Conservation (phyloP, 345 rosid species). For the Pistacia atlantica region DNA sequence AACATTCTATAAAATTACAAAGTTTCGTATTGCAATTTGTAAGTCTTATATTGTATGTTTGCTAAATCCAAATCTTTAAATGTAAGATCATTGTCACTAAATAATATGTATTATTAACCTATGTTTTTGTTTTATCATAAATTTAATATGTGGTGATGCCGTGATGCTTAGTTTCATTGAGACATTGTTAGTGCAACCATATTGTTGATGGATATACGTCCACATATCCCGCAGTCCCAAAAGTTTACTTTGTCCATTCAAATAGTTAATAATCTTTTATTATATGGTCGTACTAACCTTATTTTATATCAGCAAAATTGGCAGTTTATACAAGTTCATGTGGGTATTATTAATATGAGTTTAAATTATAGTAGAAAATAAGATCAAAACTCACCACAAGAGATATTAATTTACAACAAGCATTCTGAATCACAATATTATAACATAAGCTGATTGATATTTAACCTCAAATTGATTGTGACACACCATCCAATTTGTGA, state of each 20-base stretch:
- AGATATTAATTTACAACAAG: neutral
- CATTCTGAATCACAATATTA: neutral
- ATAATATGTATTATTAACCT: no score
- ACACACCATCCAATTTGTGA: conserved; percentile 1
- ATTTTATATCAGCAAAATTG: neutral
- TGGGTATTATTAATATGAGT: no score
- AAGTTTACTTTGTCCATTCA: neutral
- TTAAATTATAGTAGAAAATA: no score
- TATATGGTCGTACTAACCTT: neutral
- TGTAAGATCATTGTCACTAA: no score
- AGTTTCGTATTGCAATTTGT: no score
- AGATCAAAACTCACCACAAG: neutral
- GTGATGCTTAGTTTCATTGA: no score
- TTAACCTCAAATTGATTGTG: neutral
- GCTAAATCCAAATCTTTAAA: no score
- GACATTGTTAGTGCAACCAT: no score
- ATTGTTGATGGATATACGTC: neutral
- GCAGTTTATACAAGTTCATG: neutral
- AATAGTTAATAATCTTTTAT: neutral
- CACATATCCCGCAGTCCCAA: neutral
- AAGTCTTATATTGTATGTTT: no score
- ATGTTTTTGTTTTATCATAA: no score
- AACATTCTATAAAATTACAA: no score
- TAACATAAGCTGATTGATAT: neutral
- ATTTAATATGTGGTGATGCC: no score